These are phyloP conservation scores for Reticulascus tulasneorum DNA, from an alignment of 2,329 filamentous ascomycete species.

Conservation along the genomic window DNA sequence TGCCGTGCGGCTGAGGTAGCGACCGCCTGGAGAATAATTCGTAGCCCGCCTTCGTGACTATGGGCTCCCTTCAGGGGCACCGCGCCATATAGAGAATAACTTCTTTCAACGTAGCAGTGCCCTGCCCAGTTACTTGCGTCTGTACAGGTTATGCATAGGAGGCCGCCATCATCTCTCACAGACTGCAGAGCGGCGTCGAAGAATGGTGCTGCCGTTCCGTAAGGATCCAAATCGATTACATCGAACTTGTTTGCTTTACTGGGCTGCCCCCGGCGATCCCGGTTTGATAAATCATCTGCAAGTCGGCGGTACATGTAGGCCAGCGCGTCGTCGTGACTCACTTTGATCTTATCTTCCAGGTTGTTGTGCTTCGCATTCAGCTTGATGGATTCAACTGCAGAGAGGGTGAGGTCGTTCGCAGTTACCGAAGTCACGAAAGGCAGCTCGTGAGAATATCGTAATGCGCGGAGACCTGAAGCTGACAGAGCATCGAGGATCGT, in stretches of 20 bases:
- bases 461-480: conserved; percentile 83
- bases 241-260: conserved; percentile 62
- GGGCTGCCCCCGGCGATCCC: conserved; percentile 34
- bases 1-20: conserved; percentile 79
- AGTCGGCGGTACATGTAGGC: conserved; percentile 83
- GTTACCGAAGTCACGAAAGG: conserved; percentile 78
- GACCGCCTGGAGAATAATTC: conserved; percentile 79
- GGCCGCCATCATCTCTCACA: conserved; percentile 76
- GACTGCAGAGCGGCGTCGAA: conserved; percentile 87
- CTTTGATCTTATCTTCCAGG: conserved; percentile 64
- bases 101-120: conserved; percentile 89
- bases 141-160: conserved; percentile 94
- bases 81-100: conserved; percentile 90
- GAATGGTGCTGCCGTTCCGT: conserved; percentile 89
- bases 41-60: conserved; percentile 85
- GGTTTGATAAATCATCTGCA: conserved; percentile 45
- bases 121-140: conserved; percentile 95
- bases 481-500: conserved; percentile 94
- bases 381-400: conserved; percentile 75
- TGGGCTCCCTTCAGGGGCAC: conserved; percentile 78
- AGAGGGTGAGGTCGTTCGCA: conserved; percentile 81
- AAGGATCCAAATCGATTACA: conserved; percentile 94
- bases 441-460: conserved; percentile 89
- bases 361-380: conserved; percentile 82
- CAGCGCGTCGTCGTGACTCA: conserved; percentile 78